A percentile compares a stretch with the other conserved stretches of the same genome.
These are phyloP conservation scores for Phytophthora cactorum DNA, from an alignment of 352 stramenopile genomes.

Conservation along the genomic window DNA sequence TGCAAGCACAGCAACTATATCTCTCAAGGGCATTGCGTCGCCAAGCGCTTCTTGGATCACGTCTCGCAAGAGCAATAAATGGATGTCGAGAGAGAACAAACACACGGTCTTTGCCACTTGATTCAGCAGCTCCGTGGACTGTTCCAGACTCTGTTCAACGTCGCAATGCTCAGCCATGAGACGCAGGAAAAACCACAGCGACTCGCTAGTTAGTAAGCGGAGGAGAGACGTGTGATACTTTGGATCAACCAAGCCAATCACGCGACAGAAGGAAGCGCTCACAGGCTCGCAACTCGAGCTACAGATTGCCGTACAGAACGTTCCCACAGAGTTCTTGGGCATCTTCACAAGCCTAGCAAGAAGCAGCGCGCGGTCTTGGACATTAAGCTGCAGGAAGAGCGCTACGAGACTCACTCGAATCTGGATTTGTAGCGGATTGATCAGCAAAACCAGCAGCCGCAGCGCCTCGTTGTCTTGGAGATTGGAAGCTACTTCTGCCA, in stretches of 20 bases:
- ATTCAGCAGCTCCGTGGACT: constrained; percentile 40
- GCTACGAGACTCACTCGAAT: constrained; percentile 45
- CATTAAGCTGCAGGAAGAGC: constrained; percentile 40
- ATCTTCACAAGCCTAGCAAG: constrained; percentile 45
- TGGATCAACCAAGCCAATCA: constrained; percentile 49
- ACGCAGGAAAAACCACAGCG: constrained; percentile 60
- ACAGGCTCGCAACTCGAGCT: constrained; percentile 31
- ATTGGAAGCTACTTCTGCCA: constrained; percentile 41
- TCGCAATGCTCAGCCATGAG: constrained; percentile 39
- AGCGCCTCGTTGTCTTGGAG: constrained; percentile 46
- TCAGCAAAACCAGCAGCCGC: constrained; percentile 44
- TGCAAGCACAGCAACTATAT: constrained; percentile 58
- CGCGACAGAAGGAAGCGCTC: constrained; percentile 46
- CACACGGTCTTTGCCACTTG: constrained; percentile 48
- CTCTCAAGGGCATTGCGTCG: constrained; percentile 39
- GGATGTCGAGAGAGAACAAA: constrained; percentile 37
- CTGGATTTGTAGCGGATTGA: constrained; percentile 46
- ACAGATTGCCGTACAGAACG: constrained; percentile 45
- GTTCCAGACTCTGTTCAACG: background rate
- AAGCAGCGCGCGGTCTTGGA: constrained; percentile 29
- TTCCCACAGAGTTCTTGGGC: constrained; percentile 46
- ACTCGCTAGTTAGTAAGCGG: constrained; percentile 37
- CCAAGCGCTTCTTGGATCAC: constrained; percentile 55
- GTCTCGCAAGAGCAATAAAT: constrained; percentile 45
- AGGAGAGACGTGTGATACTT: constrained; percentile 52